Conservation (phyloP, 495 filamentous ascomycete species). For the Aspergillus heteromorphus region DNA sequence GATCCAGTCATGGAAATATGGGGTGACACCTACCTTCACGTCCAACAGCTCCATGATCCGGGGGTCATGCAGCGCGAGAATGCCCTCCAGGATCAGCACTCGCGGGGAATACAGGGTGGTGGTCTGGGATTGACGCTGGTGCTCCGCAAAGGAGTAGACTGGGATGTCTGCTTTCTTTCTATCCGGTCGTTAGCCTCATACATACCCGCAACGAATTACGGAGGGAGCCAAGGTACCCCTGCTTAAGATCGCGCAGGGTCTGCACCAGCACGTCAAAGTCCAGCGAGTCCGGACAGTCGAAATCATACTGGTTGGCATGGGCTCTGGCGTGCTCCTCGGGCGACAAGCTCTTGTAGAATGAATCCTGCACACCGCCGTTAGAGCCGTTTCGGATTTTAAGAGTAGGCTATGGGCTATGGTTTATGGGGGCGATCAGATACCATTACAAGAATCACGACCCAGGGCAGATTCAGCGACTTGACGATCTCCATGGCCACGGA, state of each 20-base stretch:
- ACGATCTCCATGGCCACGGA: slow-evolving; percentile 90
- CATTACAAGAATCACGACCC: slow-evolving; percentile 97
- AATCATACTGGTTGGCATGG: slow-evolving; percentile 88
- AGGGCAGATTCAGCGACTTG: slow-evolving; percentile 80
- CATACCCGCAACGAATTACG: not conserved
- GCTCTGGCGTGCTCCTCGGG: slow-evolving; percentile 68
- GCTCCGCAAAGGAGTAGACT: slow-evolving; percentile 90
- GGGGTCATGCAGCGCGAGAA: slow-evolving; percentile 87
- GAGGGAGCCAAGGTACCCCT: slow-evolving; percentile 60
- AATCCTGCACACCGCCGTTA: slow-evolving; percentile 59
- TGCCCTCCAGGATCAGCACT: slow-evolving; percentile 92
- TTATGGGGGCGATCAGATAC: slow-evolving; percentile 42
- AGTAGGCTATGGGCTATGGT: slow-evolving; percentile 1
- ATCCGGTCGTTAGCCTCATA: slow-evolving; percentile 4
- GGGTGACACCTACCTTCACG: slow-evolving; percentile 60
- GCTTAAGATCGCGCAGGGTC: slow-evolving; percentile 75
- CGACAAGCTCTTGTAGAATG: slow-evolving; percentile 85
- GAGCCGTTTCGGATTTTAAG: slow-evolving; percentile 8
- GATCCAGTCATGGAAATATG: slow-evolving; percentile 21
- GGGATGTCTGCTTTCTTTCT: slow-evolving; percentile 93
- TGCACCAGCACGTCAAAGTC: slow-evolving; percentile 89
- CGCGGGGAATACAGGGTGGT: slow-evolving; percentile 92
- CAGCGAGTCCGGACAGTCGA: slow-evolving; percentile 89
- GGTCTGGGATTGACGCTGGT: slow-evolving; percentile 72
- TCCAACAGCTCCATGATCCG: slow-evolving; percentile 83